Conservation (phyloP, 2,329 filamentous ascomycete species). For the Herpotrichia juniperi region DNA sequence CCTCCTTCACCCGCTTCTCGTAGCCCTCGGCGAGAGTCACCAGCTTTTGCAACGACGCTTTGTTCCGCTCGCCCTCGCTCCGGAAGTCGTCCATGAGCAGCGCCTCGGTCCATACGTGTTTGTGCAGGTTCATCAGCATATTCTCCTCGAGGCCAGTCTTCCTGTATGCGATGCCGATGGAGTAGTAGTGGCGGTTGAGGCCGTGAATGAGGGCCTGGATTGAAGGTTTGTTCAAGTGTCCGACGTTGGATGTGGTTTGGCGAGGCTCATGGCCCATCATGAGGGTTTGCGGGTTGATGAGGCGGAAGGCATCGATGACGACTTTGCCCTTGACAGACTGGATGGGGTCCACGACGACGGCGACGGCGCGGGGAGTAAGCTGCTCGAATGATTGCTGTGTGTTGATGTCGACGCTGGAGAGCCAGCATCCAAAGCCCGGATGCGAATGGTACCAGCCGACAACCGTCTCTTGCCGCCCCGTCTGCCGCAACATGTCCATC, state of each 20-base stretch:
- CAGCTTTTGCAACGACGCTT: slow-evolving; percentile 83
- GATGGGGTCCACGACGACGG: slow-evolving; percentile 97
- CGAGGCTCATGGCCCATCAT: slow-evolving; percentile 98
- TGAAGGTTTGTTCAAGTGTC: slow-evolving; percentile 98
- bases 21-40: slow-evolving; percentile 93
- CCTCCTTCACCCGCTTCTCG: slow-evolving; percentile 98
- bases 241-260: slow-evolving; percentile 96
- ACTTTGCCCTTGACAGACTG: slow-evolving; percentile 99
- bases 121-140: slow-evolving; percentile 99
- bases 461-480: slow-evolving; percentile 92
- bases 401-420: slow-evolving; percentile 99
- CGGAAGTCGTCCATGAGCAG: slow-evolving; percentile 96
- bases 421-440: slow-evolving; percentile 98
- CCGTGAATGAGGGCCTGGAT: slow-evolving; percentile 99
- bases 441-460: slow-evolving; percentile 99
- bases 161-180: slow-evolving; percentile 96
- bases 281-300: slow-evolving; percentile 96
- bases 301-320: slow-evolving; percentile 97
- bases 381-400: slow-evolving; percentile 99
- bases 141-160: slow-evolving; percentile 98
- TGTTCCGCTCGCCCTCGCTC: slow-evolving; percentile 81
- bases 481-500: slow-evolving; percentile 99
- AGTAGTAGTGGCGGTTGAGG: slow-evolving; percentile 98
- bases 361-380: slow-evolving; percentile 92
- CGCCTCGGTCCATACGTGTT: slow-evolving; percentile 99